Conservation (phyloP, 371 early-diverging fungal species). For the Rhizopus microsporus region DNA sequence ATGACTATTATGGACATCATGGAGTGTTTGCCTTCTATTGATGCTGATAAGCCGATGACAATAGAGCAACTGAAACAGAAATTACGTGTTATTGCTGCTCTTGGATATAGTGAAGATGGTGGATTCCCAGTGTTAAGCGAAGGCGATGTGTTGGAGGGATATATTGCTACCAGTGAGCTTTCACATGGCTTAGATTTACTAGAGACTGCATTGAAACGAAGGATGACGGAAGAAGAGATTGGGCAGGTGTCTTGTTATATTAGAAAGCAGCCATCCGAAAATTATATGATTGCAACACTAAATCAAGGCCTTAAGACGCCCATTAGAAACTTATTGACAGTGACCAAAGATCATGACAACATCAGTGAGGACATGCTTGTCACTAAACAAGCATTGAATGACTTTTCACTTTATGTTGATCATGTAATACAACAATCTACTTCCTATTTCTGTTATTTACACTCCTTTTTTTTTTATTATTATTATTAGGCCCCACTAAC, state of each 20-base stretch:
- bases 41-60: conserved; percentile 60
- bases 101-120: conserved; percentile 70
- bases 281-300: conserved; percentile 1
- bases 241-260: conserved; percentile 34
- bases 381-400: conserved; percentile 29
- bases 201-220: conserved; percentile 30
- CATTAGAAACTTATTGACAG: conserved; percentile 7
- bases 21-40: conserved; percentile 58
- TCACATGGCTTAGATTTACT: conserved; percentile 68
- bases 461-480: conserved; percentile 5
- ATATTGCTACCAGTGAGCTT: conserved; percentile 82
- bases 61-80: conserved; percentile 60
- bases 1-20: conserved; percentile 49
- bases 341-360: not conserved
- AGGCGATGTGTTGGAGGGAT: conserved; percentile 74
- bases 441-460: not conserved
- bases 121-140: conserved; percentile 86
- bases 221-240: conserved; percentile 38
- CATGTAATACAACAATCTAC: conserved; percentile 43
- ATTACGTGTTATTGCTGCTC: conserved; percentile 50
- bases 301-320: conserved; percentile 18
- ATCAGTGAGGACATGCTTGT: not conserved
- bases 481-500: conserved; percentile 72
- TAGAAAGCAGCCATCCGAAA: conserved; percentile 7
- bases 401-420: conserved; percentile 77